Conservation (phyloP, 2,329 filamentous ascomycete species). For the Aspergillus sp. region DNA sequence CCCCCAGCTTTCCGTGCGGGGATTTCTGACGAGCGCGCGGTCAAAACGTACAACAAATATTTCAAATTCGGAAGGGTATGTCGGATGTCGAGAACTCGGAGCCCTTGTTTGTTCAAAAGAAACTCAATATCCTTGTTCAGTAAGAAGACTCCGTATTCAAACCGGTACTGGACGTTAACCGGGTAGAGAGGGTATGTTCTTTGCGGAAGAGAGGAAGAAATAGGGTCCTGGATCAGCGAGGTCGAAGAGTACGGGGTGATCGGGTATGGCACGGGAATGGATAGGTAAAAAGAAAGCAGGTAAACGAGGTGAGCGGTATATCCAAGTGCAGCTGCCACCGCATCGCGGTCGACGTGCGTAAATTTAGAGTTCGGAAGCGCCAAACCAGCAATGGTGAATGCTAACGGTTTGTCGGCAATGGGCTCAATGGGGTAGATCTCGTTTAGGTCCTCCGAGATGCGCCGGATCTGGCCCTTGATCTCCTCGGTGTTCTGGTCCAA, state of each 20-base stretch:
- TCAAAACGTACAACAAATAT: conserved; percentile 87
- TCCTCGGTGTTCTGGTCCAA: conserved; percentile 62
- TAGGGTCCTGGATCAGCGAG: conserved; percentile 75
- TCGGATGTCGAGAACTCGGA: conserved; percentile 85
- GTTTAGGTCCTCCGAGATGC: conserved; percentile 82
- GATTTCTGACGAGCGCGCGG: conserved; percentile 71
- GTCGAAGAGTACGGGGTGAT: conserved; percentile 73
- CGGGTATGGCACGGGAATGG: conserved; percentile 78
- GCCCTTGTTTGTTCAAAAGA: conserved; percentile 65
- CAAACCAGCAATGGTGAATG: conserved; percentile 82
- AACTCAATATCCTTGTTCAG: conserved; percentile 93
- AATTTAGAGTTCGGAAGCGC: conserved; percentile 79
- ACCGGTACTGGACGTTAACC: conserved; percentile 78
- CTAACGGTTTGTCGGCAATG: conserved; percentile 65
- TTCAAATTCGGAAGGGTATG: conserved; percentile 93
- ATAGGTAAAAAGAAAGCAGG: conserved; percentile 80
- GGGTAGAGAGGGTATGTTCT: conserved; percentile 82
- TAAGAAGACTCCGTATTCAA: conserved; percentile 96
- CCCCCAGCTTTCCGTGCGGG: conserved; percentile 61
- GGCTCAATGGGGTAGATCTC: conserved; percentile 82
- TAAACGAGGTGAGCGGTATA: conserved; percentile 76
- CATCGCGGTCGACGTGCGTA: conserved; percentile 69
- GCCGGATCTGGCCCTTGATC: conserved; percentile 82
- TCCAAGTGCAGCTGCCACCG: conserved; percentile 79
- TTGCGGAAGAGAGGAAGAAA: conserved; percentile 59